Conservation (phyloP, 2,329 filamentous ascomycete genomes). For the Arthrobotrys sphaeroides region DNA sequence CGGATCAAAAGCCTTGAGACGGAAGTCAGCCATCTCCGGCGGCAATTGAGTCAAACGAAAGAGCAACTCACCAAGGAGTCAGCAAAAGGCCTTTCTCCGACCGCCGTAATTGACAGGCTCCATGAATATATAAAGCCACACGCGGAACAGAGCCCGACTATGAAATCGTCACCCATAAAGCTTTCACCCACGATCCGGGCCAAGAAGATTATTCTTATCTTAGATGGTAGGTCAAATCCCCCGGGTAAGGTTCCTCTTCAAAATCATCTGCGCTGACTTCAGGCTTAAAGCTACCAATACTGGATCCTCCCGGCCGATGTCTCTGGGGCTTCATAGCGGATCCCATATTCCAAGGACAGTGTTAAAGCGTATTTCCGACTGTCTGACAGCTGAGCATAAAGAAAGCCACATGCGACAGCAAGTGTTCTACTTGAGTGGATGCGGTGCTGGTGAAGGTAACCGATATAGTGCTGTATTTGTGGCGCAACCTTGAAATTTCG, state of each 20-base stretch:
- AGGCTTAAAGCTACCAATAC: not conserved
- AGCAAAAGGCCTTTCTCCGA: not conserved
- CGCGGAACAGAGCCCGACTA: not conserved
- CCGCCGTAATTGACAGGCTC: not conserved
- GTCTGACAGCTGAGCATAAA: conserved; percentile 15
- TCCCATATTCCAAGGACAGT: conserved; percentile 27
- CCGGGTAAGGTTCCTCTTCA: not conserved
- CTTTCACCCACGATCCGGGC: not conserved
- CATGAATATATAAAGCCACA: conserved; percentile 16
- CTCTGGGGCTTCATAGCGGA: too few species aligned
- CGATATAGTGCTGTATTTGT: not conserved
- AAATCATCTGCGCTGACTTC: not conserved
- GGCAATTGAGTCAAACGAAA: not conserved
- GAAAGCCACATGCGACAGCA: conserved; percentile 28
- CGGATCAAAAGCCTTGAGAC: conserved; percentile 1
- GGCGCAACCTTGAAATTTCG: not conserved
- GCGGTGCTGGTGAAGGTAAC: conserved; percentile 34
- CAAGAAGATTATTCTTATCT: conserved; percentile 40
- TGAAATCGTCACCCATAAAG: conserved; percentile 14
- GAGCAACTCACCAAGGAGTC: not conserved
- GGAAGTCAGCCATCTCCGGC: not conserved
- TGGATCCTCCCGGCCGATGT: not conserved
- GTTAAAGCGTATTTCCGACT: conserved; percentile 42
- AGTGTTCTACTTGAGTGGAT: conserved; percentile 39
- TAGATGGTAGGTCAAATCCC: conserved; percentile 19